Percentiles rank a stretch among this genome's conserved stretches.
These are phyloP conservation scores for Microbotryum silenes-acaulis DNA, from an alignment of 1,284 basidiomycete species.

Conservation along the genomic window DNA sequence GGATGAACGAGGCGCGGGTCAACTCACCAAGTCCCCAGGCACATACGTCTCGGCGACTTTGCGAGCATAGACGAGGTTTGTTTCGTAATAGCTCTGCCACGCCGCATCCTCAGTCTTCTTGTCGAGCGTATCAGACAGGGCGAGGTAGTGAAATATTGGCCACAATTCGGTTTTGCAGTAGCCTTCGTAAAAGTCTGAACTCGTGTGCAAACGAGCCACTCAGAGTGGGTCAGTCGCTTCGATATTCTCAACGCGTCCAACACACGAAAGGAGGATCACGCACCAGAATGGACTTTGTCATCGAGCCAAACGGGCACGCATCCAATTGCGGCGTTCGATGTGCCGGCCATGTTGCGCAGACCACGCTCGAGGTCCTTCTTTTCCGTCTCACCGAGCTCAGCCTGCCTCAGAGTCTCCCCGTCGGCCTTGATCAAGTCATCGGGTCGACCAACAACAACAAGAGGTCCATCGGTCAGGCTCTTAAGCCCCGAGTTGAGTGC, in stretches of 20 bases:
- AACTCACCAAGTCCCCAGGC: slow-evolving; percentile 66
- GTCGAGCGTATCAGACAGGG: slow-evolving; percentile 48
- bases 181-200: slow-evolving; percentile 47
- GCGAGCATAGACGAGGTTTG: slow-evolving; percentile 77
- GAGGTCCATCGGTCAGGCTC: slow-evolving; percentile 69
- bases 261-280: not conserved
- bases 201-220: slow-evolving; percentile 14
- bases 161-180: slow-evolving; percentile 86
- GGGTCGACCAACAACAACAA: slow-evolving; percentile 88
- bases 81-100: slow-evolving; percentile 75
- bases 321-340: slow-evolving; percentile 21
- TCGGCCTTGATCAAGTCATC: slow-evolving; percentile 62
- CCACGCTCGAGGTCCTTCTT: slow-evolving; percentile 31
- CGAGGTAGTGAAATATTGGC: slow-evolving; percentile 97
- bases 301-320: slow-evolving; percentile 33
- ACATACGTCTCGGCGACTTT: slow-evolving; percentile 66
- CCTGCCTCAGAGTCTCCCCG: slow-evolving; percentile 37
- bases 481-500: slow-evolving; percentile 93
- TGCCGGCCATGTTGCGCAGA: slow-evolving; percentile 21
- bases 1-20: not conserved
- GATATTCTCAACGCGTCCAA: too few species aligned
- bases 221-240: too few species aligned
- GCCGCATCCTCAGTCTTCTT: slow-evolving; percentile 68
- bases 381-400: slow-evolving; percentile 17
- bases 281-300: slow-evolving; percentile 25